phyloP scores from a whole-genome alignment of 257 asterid genomes.

The Leptodermis oblonga region DNA sequence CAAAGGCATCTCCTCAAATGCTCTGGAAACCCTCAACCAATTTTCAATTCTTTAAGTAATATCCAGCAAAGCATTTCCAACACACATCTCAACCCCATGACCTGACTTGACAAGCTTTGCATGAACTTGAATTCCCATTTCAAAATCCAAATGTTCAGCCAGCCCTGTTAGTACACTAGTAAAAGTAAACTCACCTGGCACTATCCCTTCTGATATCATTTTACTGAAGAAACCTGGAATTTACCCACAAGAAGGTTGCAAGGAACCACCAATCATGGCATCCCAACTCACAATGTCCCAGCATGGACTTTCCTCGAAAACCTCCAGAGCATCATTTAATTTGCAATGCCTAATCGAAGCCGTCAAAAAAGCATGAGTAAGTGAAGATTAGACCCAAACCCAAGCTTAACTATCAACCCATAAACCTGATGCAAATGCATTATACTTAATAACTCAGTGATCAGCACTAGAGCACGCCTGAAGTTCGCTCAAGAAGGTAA shows the following conservation, averaged over 20 bases:
- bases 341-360: conserved; percentile 45
- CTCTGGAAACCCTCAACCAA: conserved; percentile 44
- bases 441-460: conserved; percentile 32
- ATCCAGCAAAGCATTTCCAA: conserved; percentile 63
- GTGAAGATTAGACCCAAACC: conserved; percentile 50
- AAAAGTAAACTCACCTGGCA: conserved; percentile 61
- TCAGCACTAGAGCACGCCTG: conserved; percentile 56
- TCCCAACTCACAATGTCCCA: conserved; percentile 71
- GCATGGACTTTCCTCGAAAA: conserved; percentile 31
- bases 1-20: conserved; percentile 51
- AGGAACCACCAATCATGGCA: conserved; percentile 56
- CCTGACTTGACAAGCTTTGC: conserved; percentile 54
- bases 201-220: conserved; percentile 53
- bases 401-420: conserved; percentile 47
- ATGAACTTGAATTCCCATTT: conserved; percentile 61
- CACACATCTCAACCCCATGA: conserved; percentile 54
- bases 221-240: conserved; percentile 47
- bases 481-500: conserved; percentile 59
- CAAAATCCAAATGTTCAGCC: conserved; percentile 51
- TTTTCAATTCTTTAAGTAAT: conserved; percentile 53
- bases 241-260: conserved; percentile 31
- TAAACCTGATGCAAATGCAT: conserved; percentile 46
- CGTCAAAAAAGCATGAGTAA: conserved; percentile 52
- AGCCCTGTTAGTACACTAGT: conserved; percentile 64
- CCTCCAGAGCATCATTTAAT: conserved; percentile 43